Evolutionary conservation across 129 eudicot genomes (phyloP).

Genomic region (Helianthus tuberosus): DNA sequence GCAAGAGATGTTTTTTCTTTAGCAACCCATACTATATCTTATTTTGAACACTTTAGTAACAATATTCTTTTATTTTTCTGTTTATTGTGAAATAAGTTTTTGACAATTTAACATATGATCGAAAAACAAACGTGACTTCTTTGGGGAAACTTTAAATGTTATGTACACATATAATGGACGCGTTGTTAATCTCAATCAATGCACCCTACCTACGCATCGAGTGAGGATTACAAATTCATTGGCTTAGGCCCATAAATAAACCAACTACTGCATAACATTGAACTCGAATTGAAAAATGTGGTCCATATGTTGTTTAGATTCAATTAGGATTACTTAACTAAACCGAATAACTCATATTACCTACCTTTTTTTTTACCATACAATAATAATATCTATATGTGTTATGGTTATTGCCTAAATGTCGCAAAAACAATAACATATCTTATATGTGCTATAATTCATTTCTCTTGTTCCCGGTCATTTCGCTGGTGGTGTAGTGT

Average conservation of each 20-base stretch:
- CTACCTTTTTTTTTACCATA: too few relatives aligned
- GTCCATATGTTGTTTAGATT: background rate
- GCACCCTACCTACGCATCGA: constrained; percentile 2
- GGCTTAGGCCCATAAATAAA: background rate
- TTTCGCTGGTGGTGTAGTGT: too few relatives aligned
- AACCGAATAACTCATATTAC: background rate
- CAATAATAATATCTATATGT: too few relatives aligned
- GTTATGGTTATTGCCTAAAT: too few relatives aligned
- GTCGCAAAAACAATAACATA: too few relatives aligned
- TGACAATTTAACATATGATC: too few relatives aligned
- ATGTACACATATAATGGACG: constrained; percentile 13
- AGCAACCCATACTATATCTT: background rate
- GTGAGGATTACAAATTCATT: background rate
- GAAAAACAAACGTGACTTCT: background rate
- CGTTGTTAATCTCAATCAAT: constrained; percentile 25
- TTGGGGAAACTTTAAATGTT: constrained; percentile 10
- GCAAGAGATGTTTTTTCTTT: too few relatives aligned
- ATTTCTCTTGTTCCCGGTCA: too few relatives aligned
- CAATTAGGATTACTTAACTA: background rate
- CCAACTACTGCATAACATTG: background rate
- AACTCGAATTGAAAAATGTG: background rate
- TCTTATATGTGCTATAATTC: too few relatives aligned
- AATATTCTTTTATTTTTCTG: background rate
- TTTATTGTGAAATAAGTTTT: too few relatives aligned
- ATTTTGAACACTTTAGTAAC: background rate